Evolutionary conservation across 257 asterid species (phyloP).

Genomic region (Ocimum tenuiflorum): DNA sequence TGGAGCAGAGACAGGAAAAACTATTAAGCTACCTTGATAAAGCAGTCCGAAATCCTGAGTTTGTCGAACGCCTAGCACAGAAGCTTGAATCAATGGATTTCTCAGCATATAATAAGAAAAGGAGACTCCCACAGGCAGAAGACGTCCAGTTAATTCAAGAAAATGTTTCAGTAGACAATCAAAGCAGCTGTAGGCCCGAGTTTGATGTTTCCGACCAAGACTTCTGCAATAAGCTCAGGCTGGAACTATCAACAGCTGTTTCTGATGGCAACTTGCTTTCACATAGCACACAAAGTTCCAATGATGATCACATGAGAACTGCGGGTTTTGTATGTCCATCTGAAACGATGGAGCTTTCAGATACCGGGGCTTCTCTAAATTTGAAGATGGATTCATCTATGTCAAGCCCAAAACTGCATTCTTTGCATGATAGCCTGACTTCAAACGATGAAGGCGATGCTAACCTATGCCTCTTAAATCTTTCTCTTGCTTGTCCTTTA

Average conservation of each 20-base stretch:
- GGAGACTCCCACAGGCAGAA: slow-evolving; percentile 67
- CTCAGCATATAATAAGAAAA: slow-evolving; percentile 67
- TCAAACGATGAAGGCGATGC: slow-evolving; percentile 52
- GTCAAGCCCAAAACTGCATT: slow-evolving; percentile 37
- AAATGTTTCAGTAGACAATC: slow-evolving; percentile 40
- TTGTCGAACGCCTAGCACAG: slow-evolving; percentile 55
- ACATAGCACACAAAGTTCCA: slow-evolving; percentile 79
- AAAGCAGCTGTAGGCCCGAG: slow-evolving; percentile 46
- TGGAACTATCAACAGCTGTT: slow-evolving; percentile 68
- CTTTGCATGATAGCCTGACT: slow-evolving; percentile 33
- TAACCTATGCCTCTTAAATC: slow-evolving; percentile 64
- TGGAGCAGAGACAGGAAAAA: slow-evolving; percentile 70
- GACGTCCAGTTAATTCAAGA: slow-evolving; percentile 41
- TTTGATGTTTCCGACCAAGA: slow-evolving; percentile 41
- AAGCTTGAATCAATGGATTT: slow-evolving; percentile 82
- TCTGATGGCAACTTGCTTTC: slow-evolving; percentile 66
- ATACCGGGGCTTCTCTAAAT: slow-evolving; percentile 59
- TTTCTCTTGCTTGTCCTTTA: slow-evolving; percentile 71
- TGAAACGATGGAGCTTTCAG: slow-evolving; percentile 72
- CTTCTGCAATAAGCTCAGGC: slow-evolving; percentile 60
- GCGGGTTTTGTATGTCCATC: slow-evolving; percentile 34
- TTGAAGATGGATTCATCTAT: slow-evolving; percentile 49
- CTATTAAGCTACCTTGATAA: slow-evolving; percentile 50
- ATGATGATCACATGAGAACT: slow-evolving; percentile 48
- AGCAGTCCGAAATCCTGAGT: slow-evolving; percentile 56